Evolutionary conservation across 1,284 basidiomycete genomes (phyloP).

Genomic region (Heterobasidion annosum): DNA sequence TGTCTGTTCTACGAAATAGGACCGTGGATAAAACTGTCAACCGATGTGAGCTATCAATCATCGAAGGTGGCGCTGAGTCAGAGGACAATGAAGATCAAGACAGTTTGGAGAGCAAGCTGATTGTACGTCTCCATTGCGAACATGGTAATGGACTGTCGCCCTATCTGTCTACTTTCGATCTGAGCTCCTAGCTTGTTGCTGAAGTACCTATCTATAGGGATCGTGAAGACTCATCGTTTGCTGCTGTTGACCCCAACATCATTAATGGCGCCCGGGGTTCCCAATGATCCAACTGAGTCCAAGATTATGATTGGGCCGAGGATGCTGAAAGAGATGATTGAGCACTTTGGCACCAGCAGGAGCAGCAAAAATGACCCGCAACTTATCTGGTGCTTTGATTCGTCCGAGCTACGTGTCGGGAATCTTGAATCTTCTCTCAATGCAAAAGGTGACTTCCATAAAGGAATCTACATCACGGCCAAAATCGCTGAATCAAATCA

Average conservation of each 20-base stretch:
- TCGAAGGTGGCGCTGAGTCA: conserved; percentile 35
- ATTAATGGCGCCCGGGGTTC: conserved; percentile 51
- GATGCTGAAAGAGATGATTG: conserved; percentile 66
- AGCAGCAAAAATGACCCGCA: conserved; percentile 62
- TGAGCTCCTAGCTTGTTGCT: background rate
- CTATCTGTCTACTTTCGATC: conserved; percentile 1
- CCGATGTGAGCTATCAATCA: conserved; percentile 61
- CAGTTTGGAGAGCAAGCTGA: conserved; percentile 58
- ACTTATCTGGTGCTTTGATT: conserved; percentile 66
- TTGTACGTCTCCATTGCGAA: conserved; percentile 70
- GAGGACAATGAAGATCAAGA: conserved; percentile 47
- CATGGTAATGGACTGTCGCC: conserved; percentile 41
- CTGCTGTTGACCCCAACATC: conserved; percentile 47
- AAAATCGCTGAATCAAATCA: background rate
- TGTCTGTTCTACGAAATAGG: conserved; percentile 65
- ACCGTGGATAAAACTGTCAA: conserved; percentile 69
- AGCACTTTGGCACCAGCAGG: conserved; percentile 62
- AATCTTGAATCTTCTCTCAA: conserved; percentile 61
- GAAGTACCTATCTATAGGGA: conserved; percentile 32
- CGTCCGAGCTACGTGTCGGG: conserved; percentile 55
- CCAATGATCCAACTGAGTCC: conserved; percentile 48
- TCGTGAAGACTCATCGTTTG: conserved; percentile 71
- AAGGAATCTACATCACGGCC: too few species aligned
- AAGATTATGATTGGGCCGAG: conserved; percentile 60
- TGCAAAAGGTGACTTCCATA: conserved; percentile 38